phyloP scores from a whole-genome alignment of 305 asterid genomes.

The Fraxinus angustifolia region DNA sequence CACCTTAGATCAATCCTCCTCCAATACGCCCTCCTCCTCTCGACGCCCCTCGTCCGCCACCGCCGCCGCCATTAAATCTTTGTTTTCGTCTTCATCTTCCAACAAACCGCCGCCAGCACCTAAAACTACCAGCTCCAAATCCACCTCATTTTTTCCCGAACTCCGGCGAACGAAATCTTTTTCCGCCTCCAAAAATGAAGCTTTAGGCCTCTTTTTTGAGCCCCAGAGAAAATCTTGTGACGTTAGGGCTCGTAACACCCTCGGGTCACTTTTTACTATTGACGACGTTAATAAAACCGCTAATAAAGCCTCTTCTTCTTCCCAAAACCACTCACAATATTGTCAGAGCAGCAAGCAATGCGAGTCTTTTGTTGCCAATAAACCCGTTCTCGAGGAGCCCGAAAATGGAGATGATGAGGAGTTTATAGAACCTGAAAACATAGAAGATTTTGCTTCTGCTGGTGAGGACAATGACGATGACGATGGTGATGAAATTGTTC shows the following conservation, averaged over 20 bases:
- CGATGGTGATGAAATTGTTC: constrained; percentile 34
- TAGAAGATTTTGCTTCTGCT: constrained; percentile 22
- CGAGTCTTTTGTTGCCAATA: constrained; percentile 38
- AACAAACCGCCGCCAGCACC: constrained; percentile 41
- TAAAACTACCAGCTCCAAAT: constrained; percentile 38
- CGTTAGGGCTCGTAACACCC: constrained; percentile 73
- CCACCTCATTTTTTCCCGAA: constrained; percentile 57
- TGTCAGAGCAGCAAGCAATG: constrained; percentile 20
- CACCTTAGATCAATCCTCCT: constrained; percentile 62
- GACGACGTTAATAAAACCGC: constrained; percentile 44
- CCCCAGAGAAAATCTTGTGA: constrained; percentile 96
- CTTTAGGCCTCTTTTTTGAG: constrained; percentile 58
- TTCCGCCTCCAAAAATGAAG: constrained; percentile 85
- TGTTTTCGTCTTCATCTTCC: constrained; percentile 50
- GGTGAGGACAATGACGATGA: constrained; percentile 22
- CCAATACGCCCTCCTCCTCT: constrained; percentile 49
- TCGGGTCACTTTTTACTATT: constrained; percentile 56
- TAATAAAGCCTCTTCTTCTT: constrained; percentile 26
- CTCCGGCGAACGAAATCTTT: constrained; percentile 86
- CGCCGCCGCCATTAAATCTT: constrained; percentile 69
- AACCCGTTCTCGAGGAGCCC: constrained; percentile 51
- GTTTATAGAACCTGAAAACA: constrained; percentile 14
- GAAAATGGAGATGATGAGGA: constrained; percentile 44
- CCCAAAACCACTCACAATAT: constrained; percentile 23
- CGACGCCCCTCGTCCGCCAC: constrained; percentile 59